Percentiles rank a stretch among this genome's conserved stretches.
These are phyloP conservation scores for Carex myosuroides DNA, from an alignment of 176 grass and related monocot species.

Conservation along the genomic window DNA sequence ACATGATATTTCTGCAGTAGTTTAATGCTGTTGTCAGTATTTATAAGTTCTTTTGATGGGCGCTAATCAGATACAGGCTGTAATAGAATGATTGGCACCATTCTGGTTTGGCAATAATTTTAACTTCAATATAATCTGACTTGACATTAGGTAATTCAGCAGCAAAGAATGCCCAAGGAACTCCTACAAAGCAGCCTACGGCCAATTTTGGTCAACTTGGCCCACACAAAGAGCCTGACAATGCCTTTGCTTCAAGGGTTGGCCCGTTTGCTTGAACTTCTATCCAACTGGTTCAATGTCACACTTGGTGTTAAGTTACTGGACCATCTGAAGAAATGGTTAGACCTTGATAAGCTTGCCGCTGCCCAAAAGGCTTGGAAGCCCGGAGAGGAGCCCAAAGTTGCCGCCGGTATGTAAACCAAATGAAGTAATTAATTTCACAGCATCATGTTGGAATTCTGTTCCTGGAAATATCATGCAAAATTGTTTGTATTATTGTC, in stretches of 20 bases:
- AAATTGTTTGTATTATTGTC: background rate
- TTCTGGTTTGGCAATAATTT: background rate
- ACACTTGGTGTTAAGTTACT: conserved; percentile 93
- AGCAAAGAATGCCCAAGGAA: conserved; percentile 99
- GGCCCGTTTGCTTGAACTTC: conserved; percentile 87
- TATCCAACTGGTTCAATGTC: conserved; percentile 98
- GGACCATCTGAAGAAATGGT: conserved; percentile 98
- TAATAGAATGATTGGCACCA: background rate
- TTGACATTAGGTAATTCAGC: conserved; percentile 73
- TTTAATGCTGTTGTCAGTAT: background rate
- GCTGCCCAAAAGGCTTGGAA: conserved; percentile 94
- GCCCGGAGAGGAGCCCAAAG: conserved; percentile 89
- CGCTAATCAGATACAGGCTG: background rate
- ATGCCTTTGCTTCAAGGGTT: conserved; percentile 98
- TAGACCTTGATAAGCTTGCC: conserved; percentile 95
- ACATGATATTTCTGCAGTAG: background rate
- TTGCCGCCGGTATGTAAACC: conserved; percentile 70
- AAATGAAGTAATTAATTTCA: background rate
- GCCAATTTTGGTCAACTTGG: conserved; percentile 97
- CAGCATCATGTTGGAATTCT: background rate
- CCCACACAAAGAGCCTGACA: conserved; percentile 87
- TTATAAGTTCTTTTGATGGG: background rate
- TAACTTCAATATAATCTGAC: conserved; percentile 2
- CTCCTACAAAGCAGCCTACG: conserved; percentile 92
- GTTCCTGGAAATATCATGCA: background rate